Evolutionary conservation across 306 rosid genomes (phyloP).

Genomic region (Vachellia collinsii): DNA sequence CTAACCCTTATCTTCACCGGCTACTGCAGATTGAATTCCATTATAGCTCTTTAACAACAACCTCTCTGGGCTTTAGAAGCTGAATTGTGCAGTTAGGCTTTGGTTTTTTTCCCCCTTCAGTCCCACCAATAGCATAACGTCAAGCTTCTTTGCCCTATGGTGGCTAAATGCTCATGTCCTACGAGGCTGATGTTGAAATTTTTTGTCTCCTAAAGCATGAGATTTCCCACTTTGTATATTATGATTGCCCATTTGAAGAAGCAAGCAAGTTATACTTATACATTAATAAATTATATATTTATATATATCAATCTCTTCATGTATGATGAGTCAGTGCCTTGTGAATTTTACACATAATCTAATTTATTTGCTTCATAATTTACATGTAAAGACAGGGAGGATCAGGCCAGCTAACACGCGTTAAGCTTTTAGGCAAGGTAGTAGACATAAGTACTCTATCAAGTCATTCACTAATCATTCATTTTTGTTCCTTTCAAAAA

Average conservation of each 20-base stretch:
- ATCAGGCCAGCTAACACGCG: neutral
- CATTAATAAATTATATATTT: no score
- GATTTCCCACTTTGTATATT: neutral
- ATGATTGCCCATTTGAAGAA: neutral
- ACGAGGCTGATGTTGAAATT: neutral
- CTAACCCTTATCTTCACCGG: slow-evolving; percentile 47
- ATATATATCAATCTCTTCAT: no score
- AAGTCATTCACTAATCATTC: slow-evolving; percentile 29
- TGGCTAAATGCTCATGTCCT: no score
- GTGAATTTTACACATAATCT: neutral
- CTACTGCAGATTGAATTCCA: slow-evolving; percentile 79
- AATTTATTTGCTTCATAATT: neutral
- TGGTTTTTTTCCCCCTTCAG: neutral
- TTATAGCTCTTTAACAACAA: slow-evolving; percentile 47
- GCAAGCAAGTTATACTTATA: no score
- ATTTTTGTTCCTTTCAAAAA: slow-evolving; percentile 1
- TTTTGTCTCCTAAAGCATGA: neutral
- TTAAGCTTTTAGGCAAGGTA: neutral
- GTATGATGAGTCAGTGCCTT: neutral
- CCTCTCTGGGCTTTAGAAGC: slow-evolving; percentile 32
- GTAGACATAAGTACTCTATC: slow-evolving; percentile 10
- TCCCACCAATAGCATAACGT: neutral
- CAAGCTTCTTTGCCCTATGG: neutral
- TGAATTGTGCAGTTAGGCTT: slow-evolving; percentile 3
- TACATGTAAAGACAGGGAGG: neutral